Conservation (phyloP, 2,329 filamentous ascomycete species). For the Mariannaea elegans region DNA sequence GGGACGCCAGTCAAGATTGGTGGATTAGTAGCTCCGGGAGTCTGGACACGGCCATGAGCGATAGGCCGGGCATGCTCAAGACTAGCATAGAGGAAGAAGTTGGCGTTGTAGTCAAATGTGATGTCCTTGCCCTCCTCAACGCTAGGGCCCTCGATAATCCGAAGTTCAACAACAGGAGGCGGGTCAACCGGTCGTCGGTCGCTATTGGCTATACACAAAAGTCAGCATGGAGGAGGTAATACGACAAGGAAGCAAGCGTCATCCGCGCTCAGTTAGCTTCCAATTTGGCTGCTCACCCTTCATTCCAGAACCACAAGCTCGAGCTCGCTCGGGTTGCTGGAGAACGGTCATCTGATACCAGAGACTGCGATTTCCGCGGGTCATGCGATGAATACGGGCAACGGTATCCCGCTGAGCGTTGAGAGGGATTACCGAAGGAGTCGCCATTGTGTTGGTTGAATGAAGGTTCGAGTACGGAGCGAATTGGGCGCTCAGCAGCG, state of each 20-base stretch:
- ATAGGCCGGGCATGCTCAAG: conserved; percentile 86
- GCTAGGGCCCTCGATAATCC: conserved; percentile 78
- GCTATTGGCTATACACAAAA: conserved; percentile 46
- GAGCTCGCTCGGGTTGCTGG: conserved; percentile 92
- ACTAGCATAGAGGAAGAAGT: conserved; percentile 96
- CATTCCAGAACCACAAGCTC: conserved; percentile 93
- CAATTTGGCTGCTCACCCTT: conserved; percentile 74
- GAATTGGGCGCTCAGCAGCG: conserved; percentile 7
- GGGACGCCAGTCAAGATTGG: conserved; percentile 94
- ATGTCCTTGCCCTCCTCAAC: conserved; percentile 72
- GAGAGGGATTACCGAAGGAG: conserved; percentile 41
- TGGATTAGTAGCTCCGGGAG: conserved; percentile 72
- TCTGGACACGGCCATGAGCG: conserved; percentile 79
- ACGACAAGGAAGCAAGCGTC: not conserved
- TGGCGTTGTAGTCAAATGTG: conserved; percentile 93
- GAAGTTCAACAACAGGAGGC: conserved; percentile 91
- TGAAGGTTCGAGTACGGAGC: conserved; percentile 1
- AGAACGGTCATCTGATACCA: conserved; percentile 87
- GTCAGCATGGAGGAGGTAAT: conserved; percentile 26
- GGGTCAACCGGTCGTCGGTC: conserved; percentile 94
- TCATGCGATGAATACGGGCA: conserved; percentile 62
- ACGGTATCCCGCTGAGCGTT: conserved; percentile 46
- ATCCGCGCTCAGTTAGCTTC: not conserved
- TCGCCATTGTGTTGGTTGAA: conserved; percentile 44
- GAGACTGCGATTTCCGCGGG: conserved; percentile 78